phyloP scores from a whole-genome alignment of 2,329 filamentous ascomycete species.

The Pezicula neosporulosa region DNA sequence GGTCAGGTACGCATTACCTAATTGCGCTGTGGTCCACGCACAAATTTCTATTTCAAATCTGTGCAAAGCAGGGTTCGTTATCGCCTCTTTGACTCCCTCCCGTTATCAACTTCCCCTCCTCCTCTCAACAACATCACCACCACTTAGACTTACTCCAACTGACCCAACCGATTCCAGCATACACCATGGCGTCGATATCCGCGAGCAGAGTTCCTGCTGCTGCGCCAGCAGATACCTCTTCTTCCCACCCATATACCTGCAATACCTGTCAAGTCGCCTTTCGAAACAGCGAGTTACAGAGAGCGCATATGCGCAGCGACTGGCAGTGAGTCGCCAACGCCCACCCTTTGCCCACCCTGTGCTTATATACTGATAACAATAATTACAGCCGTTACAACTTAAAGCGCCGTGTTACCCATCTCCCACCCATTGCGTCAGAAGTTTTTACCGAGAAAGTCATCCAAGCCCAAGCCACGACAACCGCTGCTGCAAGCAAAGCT shows the following conservation, averaged over 20 bases:
- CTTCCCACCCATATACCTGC: slow-evolving; percentile 89
- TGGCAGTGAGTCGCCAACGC: slow-evolving; percentile 74
- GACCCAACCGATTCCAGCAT: no score
- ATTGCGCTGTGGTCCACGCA: no score
- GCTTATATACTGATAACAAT: slow-evolving; percentile 12
- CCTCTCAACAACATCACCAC: no score
- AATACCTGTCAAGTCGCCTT: slow-evolving; percentile 98
- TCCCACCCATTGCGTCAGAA: slow-evolving; percentile 88
- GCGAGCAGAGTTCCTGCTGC: slow-evolving; percentile 30
- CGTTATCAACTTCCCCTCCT: no score
- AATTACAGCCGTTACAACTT: slow-evolving; percentile 80
- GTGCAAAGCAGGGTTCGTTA: no score
- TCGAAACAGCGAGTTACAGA: slow-evolving; percentile 87
- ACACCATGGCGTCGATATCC: slow-evolving; percentile 46
- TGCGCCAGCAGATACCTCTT: slow-evolving; percentile 29
- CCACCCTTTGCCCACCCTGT: slow-evolving; percentile 2
- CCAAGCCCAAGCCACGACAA: slow-evolving; percentile 80
- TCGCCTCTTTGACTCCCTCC: no score
- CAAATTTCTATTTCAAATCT: no score
- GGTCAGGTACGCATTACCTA: no score
- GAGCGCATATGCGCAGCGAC: slow-evolving; percentile 95
- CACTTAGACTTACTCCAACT: no score
- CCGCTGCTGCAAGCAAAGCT: slow-evolving; percentile 81
- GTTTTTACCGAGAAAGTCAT: slow-evolving; percentile 95
- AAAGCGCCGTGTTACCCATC: slow-evolving; percentile 85